These are phyloP conservation scores for Chytriomyces sp. DNA, from an alignment of 192 early-diverging fungal genomes.

Conservation along the genomic window DNA sequence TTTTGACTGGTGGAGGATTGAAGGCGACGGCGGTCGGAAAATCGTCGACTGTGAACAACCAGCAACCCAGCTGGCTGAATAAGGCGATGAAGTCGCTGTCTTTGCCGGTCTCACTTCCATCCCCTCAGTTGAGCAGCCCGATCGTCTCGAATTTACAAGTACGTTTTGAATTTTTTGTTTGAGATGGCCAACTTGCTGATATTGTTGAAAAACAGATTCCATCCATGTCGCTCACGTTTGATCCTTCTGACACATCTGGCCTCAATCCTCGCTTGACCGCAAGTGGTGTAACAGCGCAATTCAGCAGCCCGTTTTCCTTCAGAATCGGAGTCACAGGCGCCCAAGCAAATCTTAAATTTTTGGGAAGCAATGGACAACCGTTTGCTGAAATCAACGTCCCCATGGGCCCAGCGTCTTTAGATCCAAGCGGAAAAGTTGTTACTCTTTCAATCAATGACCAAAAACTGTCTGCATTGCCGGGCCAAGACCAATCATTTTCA, in stretches of 20 bases:
- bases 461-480: slow-evolving; percentile 9
- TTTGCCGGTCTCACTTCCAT: not conserved
- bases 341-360: slow-evolving; percentile 16
- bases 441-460: not conserved
- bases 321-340: slow-evolving; percentile 11
- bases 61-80: slow-evolving; percentile 10
- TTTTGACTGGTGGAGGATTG: slow-evolving; percentile 24
- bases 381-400: not conserved
- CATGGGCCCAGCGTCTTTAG: slow-evolving; percentile 11
- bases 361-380: not conserved
- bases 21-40: not conserved
- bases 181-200: not conserved
- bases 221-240: slow-evolving; percentile 17
- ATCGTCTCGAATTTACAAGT: slow-evolving; percentile 8
- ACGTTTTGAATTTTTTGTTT: not conserved
- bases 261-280: not conserved
- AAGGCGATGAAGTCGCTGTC: not conserved
- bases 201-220: slow-evolving; percentile 3
- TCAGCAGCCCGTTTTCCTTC: slow-evolving; percentile 27
- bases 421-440: not conserved
- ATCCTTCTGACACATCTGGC: slow-evolving; percentile 23
- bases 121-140: not conserved
- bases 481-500: slow-evolving; percentile 10
- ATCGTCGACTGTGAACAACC: not conserved
- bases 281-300: slow-evolving; percentile 5